Evolutionary conservation across 2,329 filamentous ascomycete species (phyloP).

Genomic region (Calonectria hongkongensis): DNA sequence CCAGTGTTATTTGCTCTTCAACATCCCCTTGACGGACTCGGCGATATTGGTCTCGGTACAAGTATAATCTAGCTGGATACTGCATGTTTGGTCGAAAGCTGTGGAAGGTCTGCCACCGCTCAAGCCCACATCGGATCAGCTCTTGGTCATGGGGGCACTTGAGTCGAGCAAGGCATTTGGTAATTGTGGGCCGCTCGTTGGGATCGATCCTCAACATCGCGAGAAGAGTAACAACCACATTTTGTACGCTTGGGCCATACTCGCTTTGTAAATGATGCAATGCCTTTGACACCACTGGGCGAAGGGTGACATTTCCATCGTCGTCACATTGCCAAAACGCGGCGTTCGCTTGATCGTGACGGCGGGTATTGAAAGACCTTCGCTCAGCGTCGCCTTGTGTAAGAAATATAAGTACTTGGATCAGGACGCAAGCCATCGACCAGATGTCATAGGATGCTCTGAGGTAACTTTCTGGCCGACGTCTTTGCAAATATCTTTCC

Average conservation of each 20-base stretch:
- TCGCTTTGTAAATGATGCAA: background rate
- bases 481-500: background rate
- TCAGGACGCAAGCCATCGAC: slow-evolving; percentile 1
- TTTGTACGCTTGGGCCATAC: background rate
- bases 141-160: background rate
- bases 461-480: background rate
- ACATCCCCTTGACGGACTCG: background rate
- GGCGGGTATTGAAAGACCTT: background rate
- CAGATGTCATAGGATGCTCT: background rate
- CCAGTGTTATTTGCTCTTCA: background rate
- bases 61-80: background rate
- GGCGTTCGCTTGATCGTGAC: background rate
- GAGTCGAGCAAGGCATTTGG: background rate
- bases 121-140: background rate
- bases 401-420: background rate
- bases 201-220: background rate
- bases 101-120: background rate
- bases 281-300: background rate
- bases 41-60: background rate
- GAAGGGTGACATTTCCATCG: background rate
- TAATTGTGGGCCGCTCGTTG: background rate
- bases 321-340: background rate
- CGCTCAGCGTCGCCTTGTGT: background rate
- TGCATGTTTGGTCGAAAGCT: background rate
- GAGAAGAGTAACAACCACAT: background rate